phyloP scores from a whole-genome alignment of 139 green algal species.

The Zygnema cylindricum region DNA sequence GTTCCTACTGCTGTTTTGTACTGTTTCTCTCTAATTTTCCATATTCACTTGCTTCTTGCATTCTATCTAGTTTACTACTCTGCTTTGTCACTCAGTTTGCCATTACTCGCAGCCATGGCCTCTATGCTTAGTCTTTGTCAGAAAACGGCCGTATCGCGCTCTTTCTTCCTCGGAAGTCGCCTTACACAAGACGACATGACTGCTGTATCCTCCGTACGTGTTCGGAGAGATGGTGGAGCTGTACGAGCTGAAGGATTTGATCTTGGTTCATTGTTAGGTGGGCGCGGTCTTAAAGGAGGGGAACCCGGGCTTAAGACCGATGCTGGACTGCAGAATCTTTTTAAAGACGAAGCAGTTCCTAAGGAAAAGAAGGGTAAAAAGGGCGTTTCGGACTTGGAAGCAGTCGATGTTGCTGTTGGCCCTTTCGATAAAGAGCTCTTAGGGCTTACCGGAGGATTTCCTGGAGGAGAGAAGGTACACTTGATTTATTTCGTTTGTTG shows the following conservation, averaged over 20 bases:
- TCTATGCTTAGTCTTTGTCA: not conserved
- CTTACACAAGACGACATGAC: not conserved
- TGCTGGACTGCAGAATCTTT: conserved; percentile 14
- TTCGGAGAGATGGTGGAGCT: not conserved
- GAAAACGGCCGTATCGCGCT: not conserved
- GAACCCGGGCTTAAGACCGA: conserved; percentile 2
- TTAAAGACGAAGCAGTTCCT: conserved; percentile 3
- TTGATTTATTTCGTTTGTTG: too few relatives aligned
- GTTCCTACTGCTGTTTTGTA: too few relatives aligned
- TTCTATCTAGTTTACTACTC: too few relatives aligned
- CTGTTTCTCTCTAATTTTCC: too few relatives aligned
- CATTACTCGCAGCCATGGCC: too few relatives aligned
- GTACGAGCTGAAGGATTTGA: conserved; percentile 21
- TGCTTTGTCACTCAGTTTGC: too few relatives aligned
- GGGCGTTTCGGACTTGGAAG: conserved; percentile 2
- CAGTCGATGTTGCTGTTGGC: conserved; percentile 6
- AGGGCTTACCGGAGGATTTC: conserved; percentile 53
- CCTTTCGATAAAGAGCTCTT: conserved; percentile 55
- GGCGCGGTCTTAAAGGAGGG: conserved; percentile 12
- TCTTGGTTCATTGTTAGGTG: conserved; percentile 33
- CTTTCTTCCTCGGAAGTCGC: not conserved
- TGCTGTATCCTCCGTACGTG: not conserved
- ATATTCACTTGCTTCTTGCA: too few relatives aligned
- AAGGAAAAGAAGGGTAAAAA: conserved; percentile 12
- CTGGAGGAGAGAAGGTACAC: conserved; percentile 51